Evolutionary conservation across 192 early-diverging fungal species (phyloP).

Genomic region (Umbelopsis isabellina): DNA sequence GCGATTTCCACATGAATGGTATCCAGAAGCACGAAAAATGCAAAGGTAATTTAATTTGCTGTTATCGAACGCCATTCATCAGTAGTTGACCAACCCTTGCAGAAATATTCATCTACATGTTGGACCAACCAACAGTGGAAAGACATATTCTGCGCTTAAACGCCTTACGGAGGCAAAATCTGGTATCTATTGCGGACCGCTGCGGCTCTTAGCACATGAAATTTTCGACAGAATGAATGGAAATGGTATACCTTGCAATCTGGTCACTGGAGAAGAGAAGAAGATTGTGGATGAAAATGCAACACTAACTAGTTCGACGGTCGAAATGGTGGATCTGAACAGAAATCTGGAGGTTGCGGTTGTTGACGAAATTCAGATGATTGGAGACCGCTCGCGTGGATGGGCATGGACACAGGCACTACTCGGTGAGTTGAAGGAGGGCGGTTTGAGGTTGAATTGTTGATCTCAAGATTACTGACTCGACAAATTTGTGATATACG

Average conservation of each 20-base stretch:
- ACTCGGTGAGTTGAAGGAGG: slow-evolving; percentile 45
- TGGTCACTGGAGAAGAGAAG: slow-evolving; percentile 93
- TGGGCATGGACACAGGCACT: slow-evolving; percentile 97
- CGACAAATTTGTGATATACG: neutral
- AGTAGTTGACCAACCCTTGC: neutral
- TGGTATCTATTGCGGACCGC: slow-evolving; percentile 89
- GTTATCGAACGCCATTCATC: neutral
- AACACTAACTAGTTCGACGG: slow-evolving; percentile 71
- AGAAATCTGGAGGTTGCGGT: slow-evolving; percentile 79
- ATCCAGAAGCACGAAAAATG: slow-evolving; percentile 69
- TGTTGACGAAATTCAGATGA: slow-evolving; percentile 98
- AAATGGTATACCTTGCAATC: slow-evolving; percentile 75
- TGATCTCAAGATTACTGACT: neutral
- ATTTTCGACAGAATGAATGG: slow-evolving; percentile 84
- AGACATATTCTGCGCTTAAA: slow-evolving; percentile 87
- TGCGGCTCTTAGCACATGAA: slow-evolving; percentile 93
- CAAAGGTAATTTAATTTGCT: slow-evolving; percentile 54
- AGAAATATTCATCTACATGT: slow-evolving; percentile 91
- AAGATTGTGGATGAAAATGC: slow-evolving; percentile 51
- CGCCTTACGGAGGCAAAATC: slow-evolving; percentile 61
- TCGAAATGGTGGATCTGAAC: slow-evolving; percentile 84
- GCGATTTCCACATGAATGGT: slow-evolving; percentile 82
- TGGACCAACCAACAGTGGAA: slow-evolving; percentile 97
- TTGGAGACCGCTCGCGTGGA: slow-evolving; percentile 80
- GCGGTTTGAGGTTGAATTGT: too few species aligned